Evolutionary conservation across 192 early-diverging fungal genomes (phyloP).

Genomic region (Funneliformis geosporum): DNA sequence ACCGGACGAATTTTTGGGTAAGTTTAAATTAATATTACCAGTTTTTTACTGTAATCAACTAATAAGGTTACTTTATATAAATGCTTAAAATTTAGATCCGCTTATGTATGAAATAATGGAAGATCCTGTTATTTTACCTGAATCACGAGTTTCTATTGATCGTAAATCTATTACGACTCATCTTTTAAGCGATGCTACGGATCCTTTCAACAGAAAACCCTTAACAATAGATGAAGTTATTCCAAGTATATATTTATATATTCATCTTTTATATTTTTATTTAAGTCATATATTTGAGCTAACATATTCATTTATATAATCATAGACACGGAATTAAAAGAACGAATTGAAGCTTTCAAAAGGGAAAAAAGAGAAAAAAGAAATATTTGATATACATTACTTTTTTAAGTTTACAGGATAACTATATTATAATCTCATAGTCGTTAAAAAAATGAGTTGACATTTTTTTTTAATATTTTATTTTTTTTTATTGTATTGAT

Average conservation of each 20-base stretch:
- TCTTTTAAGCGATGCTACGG: conserved; percentile 81
- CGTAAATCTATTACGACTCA: conserved; percentile 86
- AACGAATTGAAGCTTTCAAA: conserved; percentile 52
- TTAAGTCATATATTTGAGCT: not conserved
- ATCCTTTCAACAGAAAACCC: conserved; percentile 94
- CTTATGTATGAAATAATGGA: conserved; percentile 85
- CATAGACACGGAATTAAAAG: conserved; percentile 58
- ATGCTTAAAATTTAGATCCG: conserved; percentile 60
- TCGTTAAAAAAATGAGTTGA: too few relatives aligned
- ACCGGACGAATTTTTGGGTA: conserved; percentile 90
- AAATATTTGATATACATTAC: not conserved
- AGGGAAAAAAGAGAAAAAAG: conserved; percentile 31
- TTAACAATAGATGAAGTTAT: conserved; percentile 84
- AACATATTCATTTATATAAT: conserved; percentile 15
- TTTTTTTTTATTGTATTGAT: too few relatives aligned
- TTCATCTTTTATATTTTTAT: not conserved
- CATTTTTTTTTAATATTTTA: too few relatives aligned
- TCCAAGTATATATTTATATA: conserved; percentile 60
- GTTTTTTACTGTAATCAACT: not conserved
- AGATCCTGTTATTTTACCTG: conserved; percentile 91
- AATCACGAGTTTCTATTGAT: conserved; percentile 79
- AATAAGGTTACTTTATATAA: too few relatives aligned
- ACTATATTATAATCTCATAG: too few relatives aligned
- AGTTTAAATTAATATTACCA: not conserved
- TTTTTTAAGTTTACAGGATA: too few relatives aligned